These are phyloP conservation scores for Saturnispora halmiae DNA, from an alignment of 805 yeast genomes.

Conservation along the genomic window DNA sequence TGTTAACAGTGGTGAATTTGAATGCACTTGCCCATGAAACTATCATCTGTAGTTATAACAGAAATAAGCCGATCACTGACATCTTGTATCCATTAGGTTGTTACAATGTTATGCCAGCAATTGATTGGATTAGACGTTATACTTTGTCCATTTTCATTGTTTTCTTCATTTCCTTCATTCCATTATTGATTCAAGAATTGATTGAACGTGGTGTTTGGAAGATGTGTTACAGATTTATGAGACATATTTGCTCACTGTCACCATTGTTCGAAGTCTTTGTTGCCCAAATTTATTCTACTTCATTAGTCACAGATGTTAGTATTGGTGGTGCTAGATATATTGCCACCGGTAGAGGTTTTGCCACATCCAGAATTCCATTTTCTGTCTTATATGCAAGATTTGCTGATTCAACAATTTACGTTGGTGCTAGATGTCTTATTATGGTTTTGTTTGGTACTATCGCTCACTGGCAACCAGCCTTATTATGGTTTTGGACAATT, in stretches of 20 bases:
- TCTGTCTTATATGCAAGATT: slow-evolving; percentile 58
- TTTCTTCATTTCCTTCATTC: slow-evolving; percentile 71
- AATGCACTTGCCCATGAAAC: slow-evolving; percentile 68
- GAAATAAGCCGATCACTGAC: slow-evolving; percentile 59
- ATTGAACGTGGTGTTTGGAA: slow-evolving; percentile 77
- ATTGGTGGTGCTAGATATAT: slow-evolving; percentile 85
- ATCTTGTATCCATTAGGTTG: slow-evolving; percentile 59
- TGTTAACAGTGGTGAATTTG: slow-evolving; percentile 61
- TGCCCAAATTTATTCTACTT: slow-evolving; percentile 68
- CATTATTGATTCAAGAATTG: slow-evolving; percentile 69
- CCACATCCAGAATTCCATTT: slow-evolving; percentile 63
- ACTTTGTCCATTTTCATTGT: slow-evolving; percentile 75
- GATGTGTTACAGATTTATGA: slow-evolving; percentile 57
- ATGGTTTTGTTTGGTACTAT: slow-evolving; percentile 49
- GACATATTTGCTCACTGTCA: slow-evolving; percentile 61
- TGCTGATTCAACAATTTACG: slow-evolving; percentile 57
- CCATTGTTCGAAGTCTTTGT: slow-evolving; percentile 80
- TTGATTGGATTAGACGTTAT: slow-evolving; percentile 77
- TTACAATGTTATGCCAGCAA: slow-evolving; percentile 61
- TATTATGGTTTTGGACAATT: slow-evolving; percentile 67
- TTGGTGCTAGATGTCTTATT: slow-evolving; percentile 46
- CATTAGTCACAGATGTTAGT: slow-evolving; percentile 60
- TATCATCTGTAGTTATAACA: slow-evolving; percentile 58
- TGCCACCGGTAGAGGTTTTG: slow-evolving; percentile 82
- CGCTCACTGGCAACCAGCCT: slow-evolving; percentile 51